Evolutionary conservation across 106 monocot genomes (phyloP), one percentile per base, ranked within the genome.

Genomic region (Triglochin maritima): DNA sequence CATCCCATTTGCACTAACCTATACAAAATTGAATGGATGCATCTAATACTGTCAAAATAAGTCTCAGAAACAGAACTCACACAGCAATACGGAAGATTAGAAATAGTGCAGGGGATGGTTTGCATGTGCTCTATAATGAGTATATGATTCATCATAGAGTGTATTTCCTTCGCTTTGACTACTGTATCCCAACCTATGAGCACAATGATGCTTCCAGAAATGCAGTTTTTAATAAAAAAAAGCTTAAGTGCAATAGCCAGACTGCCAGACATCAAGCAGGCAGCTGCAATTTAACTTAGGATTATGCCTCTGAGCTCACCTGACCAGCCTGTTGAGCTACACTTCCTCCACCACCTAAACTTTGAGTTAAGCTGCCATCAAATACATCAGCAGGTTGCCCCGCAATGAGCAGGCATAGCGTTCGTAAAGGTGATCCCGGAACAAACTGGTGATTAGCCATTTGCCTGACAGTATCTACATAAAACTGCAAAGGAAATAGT

Each of bases 351-450:
- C 57, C 77, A 67, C 79, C 47, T 44, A 63, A 64, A 69, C 58
- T 72, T 55, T 57, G 69, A 29, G 13, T 9, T 13, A 72, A 74
- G 42, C 41, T 72, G 12, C 80, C 76, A 53, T 55, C 66, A 80
- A 98, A 98, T 29, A 98, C 84, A 73, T 98, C 88, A 71, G 86
- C 92, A 67, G 98, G 92, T 78, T 89, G 86, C 49, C 92, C 98
- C 58, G 88, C 92, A 76, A 99, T 99, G 79, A 99, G 88, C 9
- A 99, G 82, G 71, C 86, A 92, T 47, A 99, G 74, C 57, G 98
- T 92, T 59, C 92, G 79, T 67, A 99, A 74, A 72, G 98, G 98
- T 60, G 98, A 92, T 56, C 98, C 98, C 50, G 65, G 77, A 17
- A 84, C 69, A 76, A 99, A 99, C 44, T 92, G 92, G 7, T 50